phyloP scores from a whole-genome alignment of 1,284 basidiomycete species.

The Microbotryum intermedium region DNA sequence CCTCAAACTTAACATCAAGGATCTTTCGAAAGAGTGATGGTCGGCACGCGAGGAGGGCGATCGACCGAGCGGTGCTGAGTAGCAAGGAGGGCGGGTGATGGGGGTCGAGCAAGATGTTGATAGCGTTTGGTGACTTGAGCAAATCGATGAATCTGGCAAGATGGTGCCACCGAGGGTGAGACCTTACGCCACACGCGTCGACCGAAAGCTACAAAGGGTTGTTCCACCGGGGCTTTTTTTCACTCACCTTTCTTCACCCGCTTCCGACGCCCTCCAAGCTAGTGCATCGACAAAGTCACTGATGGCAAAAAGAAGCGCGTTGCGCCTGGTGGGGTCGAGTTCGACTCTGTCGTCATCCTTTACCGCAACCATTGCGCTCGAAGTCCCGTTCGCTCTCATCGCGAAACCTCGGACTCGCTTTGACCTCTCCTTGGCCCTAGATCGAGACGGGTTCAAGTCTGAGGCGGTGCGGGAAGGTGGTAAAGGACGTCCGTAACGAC shows the following conservation, averaged over 20 bases:
- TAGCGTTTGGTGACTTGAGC: not conserved
- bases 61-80: not conserved
- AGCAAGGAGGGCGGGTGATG: conserved; percentile 9
- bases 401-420: not conserved
- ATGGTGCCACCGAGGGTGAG: not conserved
- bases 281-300: conserved; percentile 14
- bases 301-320: not conserved
- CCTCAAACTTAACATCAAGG: conserved; percentile 12
- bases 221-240: not conserved
- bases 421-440: not conserved
- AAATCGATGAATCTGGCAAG: conserved; percentile 6
- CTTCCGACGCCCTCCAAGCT: conserved; percentile 6
- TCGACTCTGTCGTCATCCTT: not conserved
- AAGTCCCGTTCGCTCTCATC: not conserved
- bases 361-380: not conserved
- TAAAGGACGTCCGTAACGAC: conserved; percentile 14
- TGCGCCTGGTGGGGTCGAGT: conserved; percentile 3
- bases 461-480: not conserved
- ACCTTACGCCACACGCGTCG: not conserved
- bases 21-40: conserved; percentile 14
- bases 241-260: conserved; percentile 11
- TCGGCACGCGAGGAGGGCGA: conserved; percentile 9
- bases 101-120: conserved; percentile 21
- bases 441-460: not conserved
- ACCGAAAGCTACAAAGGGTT: too few relatives aligned